These are phyloP conservation scores for Globisporangium heterothallicum DNA, from an alignment of 352 stramenopile genomes.

Conservation along the genomic window DNA sequence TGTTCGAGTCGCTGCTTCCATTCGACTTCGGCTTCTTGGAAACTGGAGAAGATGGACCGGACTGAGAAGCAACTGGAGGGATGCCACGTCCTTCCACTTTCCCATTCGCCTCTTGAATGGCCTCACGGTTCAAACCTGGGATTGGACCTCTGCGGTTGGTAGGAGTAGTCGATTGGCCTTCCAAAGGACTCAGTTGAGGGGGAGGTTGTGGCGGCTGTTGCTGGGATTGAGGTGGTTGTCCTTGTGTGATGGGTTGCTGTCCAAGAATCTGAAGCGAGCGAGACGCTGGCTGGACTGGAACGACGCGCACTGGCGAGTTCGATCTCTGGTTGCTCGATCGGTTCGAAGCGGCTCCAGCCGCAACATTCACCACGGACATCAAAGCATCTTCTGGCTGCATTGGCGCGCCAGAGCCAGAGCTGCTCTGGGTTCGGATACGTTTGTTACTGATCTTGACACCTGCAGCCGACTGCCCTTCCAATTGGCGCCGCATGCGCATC, in stretches of 20 bases:
- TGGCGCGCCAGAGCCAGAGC: conserved; percentile 17
- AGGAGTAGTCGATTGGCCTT: conserved; percentile 46
- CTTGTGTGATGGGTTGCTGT: conserved; percentile 39
- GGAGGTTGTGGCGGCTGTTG: conserved; percentile 23
- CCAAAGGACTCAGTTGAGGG: conserved; percentile 53
- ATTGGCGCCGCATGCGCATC: conserved; percentile 73
- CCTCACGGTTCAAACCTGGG: conserved; percentile 56
- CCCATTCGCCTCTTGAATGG: conserved; percentile 40
- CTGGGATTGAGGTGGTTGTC: conserved; percentile 16
- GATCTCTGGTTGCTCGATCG: conserved; percentile 27
- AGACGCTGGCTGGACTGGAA: conserved; percentile 64
- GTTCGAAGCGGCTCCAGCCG: conserved; percentile 43
- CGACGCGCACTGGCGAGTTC: conserved; percentile 63
- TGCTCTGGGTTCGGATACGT: conserved; percentile 43
- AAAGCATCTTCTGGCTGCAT: conserved; percentile 51
- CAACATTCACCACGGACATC: conserved; percentile 51
- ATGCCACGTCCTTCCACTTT: conserved; percentile 33
- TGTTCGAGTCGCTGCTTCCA: conserved; percentile 29
- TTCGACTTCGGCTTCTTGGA: conserved; percentile 79
- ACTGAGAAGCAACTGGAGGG: conserved; percentile 20
- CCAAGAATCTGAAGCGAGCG: conserved; percentile 63
- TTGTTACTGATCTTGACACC: conserved; percentile 46
- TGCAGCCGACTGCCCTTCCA: conserved; percentile 46
- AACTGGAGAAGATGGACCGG: conserved; percentile 47
- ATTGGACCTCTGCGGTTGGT: conserved; percentile 52